Evolutionary conservation across 768 basidiomycete species (phyloP).

Genomic region (Pleurotus citrinopileatus): DNA sequence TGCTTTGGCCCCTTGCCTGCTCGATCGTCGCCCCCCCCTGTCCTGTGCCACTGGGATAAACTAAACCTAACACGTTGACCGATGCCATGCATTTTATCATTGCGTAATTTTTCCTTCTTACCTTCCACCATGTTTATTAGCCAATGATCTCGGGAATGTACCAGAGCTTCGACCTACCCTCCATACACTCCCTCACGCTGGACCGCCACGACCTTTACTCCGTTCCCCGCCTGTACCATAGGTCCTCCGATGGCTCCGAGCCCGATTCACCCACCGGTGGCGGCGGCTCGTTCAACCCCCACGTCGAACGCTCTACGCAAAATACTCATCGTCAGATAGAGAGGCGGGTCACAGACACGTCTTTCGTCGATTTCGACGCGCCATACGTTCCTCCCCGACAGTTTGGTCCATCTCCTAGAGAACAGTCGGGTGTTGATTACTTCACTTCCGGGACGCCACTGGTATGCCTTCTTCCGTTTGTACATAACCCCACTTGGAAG

Average conservation of each 20-base stretch:
- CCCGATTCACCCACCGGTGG: slow-evolving; percentile 6
- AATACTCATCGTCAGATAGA: background rate
- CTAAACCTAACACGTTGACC: slow-evolving; percentile 10
- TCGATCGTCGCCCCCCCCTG: background rate
- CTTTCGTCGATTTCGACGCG: slow-evolving; percentile 1
- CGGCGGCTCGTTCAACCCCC: background rate
- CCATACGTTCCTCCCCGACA: slow-evolving; percentile 3
- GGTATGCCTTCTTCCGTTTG: slow-evolving; percentile 1
- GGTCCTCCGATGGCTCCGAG: slow-evolving; percentile 9
- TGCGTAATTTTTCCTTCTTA: slow-evolving; percentile 8
- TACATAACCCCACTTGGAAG: background rate
- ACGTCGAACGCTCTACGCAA: background rate
- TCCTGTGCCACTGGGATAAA: slow-evolving; percentile 10
- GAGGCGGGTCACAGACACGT: background rate
- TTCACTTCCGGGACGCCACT: background rate
- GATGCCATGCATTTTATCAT: slow-evolving; percentile 10
- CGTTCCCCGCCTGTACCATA: slow-evolving; percentile 3
- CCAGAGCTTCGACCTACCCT: slow-evolving; percentile 7
- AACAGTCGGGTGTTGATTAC: background rate
- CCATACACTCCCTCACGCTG: slow-evolving; percentile 4
- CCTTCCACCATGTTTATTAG: slow-evolving; percentile 7
- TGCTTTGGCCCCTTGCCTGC: background rate
- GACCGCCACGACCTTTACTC: background rate
- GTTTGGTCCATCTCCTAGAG: background rate
- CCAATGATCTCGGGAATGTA: slow-evolving; percentile 8